phyloP scores from a whole-genome alignment of 1,284 basidiomycete genomes.

The Coniophora puteana region DNA sequence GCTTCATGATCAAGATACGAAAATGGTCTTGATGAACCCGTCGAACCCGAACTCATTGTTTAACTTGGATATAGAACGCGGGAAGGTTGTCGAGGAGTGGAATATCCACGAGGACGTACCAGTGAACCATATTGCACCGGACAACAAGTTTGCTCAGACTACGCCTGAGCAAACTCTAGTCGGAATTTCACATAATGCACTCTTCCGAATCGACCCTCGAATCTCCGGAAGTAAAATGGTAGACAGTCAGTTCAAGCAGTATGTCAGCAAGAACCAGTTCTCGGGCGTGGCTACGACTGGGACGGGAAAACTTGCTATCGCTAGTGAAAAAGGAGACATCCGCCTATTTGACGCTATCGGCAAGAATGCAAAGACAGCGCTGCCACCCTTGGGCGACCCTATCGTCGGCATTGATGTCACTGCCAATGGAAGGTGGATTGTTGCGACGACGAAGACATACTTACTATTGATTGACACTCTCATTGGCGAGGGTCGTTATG shows the following conservation, averaged over 20 bases:
- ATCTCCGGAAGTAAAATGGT: conserved; percentile 90
- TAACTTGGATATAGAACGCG: conserved; percentile 92
- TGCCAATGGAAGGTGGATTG: conserved; percentile 90
- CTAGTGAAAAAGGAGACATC: conserved; percentile 96
- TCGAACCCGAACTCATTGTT: conserved; percentile 83
- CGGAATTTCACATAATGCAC: conserved; percentile 88
- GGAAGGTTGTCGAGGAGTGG: conserved; percentile 99
- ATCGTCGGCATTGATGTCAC: conserved; percentile 96
- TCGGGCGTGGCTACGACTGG: conserved; percentile 91
- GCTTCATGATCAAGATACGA: conserved; percentile 95
- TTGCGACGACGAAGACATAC: conserved; percentile 96
- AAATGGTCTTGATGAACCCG: conserved; percentile 94
- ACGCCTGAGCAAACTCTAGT: conserved; percentile 92
- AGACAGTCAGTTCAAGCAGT: conserved; percentile 95
- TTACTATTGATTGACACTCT: conserved; percentile 93
- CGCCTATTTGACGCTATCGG: conserved; percentile 94
- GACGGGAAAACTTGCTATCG: conserved; percentile 86
- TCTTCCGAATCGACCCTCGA: conserved; percentile 98
- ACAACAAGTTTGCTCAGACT: conserved; percentile 93
- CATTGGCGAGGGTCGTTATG: conserved; percentile 88
- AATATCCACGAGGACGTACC: conserved; percentile 88
- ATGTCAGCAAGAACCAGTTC: conserved; percentile 93
- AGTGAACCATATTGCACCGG: conserved; percentile 88
- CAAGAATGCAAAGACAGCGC: conserved; percentile 99
- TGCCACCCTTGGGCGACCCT: conserved; percentile 93